phyloP scores from a whole-genome alignment of 2,329 filamentous ascomycete species.

The Chrysosporium keratinophilum region DNA sequence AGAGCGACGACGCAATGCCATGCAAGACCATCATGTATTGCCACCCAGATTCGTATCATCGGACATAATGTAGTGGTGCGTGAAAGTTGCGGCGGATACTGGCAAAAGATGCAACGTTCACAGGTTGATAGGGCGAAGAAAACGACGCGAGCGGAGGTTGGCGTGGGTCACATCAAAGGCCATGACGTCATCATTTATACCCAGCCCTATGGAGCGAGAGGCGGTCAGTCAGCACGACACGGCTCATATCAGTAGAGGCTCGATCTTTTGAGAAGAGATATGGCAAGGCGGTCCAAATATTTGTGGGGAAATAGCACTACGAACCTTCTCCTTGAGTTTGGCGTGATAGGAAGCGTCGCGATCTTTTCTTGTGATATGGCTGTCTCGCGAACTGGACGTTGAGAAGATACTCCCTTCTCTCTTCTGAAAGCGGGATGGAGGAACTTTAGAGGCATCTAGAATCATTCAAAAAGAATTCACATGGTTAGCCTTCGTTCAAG shows the following conservation, averaged over 20 bases:
- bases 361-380: conserved; percentile 51
- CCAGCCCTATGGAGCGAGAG: background rate
- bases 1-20: too few species aligned
- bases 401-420: conserved; percentile 59
- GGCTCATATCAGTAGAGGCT: background rate
- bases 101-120: background rate
- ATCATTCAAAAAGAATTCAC: background rate
- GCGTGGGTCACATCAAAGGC: background rate
- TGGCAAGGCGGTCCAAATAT: background rate
- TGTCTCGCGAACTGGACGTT: conserved; percentile 55
- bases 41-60: too few species aligned
- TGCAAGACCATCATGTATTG: too few species aligned
- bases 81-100: background rate
- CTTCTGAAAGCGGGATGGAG: conserved; percentile 58
- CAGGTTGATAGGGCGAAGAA: background rate
- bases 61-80: too few species aligned
- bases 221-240: background rate
- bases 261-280: background rate
- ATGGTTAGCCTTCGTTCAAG: background rate
- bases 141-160: background rate
- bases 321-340: conserved; percentile 38
- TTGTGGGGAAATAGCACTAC: background rate
- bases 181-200: background rate
- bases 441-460: conserved; percentile 54
- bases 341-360: conserved; percentile 50